Conservation (phyloP, 441 rosid genomes). For the Adansonia gregorii region DNA sequence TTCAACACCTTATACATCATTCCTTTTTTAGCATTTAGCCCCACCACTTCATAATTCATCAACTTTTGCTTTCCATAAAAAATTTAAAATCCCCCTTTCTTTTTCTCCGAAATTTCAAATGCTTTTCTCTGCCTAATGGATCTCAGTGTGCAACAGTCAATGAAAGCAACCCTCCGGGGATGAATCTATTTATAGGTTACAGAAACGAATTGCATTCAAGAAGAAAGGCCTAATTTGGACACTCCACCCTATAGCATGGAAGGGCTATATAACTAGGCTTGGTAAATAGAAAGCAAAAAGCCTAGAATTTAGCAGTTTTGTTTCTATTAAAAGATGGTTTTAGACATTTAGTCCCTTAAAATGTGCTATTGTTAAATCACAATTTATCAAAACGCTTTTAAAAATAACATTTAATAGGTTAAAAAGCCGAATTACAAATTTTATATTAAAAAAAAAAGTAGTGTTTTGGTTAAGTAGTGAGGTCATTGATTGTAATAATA, state of each 20-base stretch:
- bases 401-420: too few species aligned
- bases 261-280: conserved; percentile 9
- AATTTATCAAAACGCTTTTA: too few species aligned
- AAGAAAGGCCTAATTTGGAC: background rate
- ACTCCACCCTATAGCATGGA: background rate
- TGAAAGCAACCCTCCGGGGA: background rate
- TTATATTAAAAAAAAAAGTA: too few species aligned
- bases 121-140: background rate
- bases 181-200: background rate
- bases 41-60: conserved; percentile 23
- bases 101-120: background rate
- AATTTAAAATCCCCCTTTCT: background rate
- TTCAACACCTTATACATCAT: background rate
- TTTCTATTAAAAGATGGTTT: background rate
- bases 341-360: background rate
- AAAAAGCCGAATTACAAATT: too few species aligned
- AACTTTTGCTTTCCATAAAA: conserved; percentile 3
- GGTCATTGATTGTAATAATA: background rate
- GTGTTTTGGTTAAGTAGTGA: background rate
- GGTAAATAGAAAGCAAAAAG: background rate
- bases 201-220: background rate
- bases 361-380: too few species aligned
- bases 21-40: background rate
- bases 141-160: background rate
- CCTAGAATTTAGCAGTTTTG: background rate